Conservation (phyloP, 305 asterid species). For the Coffea humblotiana region DNA sequence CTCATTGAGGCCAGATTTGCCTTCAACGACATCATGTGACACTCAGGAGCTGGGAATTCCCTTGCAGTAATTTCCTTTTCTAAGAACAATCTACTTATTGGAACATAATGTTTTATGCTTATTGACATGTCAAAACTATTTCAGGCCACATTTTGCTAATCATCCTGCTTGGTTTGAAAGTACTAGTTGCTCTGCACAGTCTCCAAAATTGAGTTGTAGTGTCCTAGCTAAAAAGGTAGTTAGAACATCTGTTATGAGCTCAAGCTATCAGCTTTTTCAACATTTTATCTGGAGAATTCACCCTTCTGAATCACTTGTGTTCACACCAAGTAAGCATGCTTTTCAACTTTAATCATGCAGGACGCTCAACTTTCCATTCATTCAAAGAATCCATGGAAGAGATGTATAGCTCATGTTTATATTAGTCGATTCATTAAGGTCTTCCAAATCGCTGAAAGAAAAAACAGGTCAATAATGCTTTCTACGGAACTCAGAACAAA, state of each 20-base stretch:
- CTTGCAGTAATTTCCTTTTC: constrained; percentile 32
- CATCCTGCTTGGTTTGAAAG: constrained; percentile 39
- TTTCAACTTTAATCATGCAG: constrained; percentile 27
- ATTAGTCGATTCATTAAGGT: constrained; percentile 54
- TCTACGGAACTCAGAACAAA: constrained; percentile 31
- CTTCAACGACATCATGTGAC: constrained; percentile 28
- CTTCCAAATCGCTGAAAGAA: constrained; percentile 40
- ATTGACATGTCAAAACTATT: constrained; percentile 25
- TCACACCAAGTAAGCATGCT: not conserved
- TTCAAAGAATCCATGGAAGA: constrained; percentile 54
- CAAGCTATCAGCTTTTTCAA: not conserved
- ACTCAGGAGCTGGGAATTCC: constrained; percentile 35
- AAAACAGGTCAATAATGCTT: constrained; percentile 32
- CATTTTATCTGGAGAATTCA: not conserved
- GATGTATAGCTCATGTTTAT: constrained; percentile 61
- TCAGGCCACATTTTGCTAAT: constrained; percentile 32
- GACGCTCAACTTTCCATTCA: constrained; percentile 25
- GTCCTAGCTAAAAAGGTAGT: constrained; percentile 39
- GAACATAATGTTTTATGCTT: constrained; percentile 9
- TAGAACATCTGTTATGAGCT: not conserved
- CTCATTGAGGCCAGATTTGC: constrained; percentile 33
- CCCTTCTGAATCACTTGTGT: not conserved
- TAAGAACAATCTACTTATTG: constrained; percentile 3
- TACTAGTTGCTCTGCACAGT: constrained; percentile 29
- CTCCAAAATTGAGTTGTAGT: constrained; percentile 23